These are phyloP conservation scores for Biscogniauxia marginata DNA, from an alignment of 2,329 filamentous ascomycete genomes.

Conservation along the genomic window DNA sequence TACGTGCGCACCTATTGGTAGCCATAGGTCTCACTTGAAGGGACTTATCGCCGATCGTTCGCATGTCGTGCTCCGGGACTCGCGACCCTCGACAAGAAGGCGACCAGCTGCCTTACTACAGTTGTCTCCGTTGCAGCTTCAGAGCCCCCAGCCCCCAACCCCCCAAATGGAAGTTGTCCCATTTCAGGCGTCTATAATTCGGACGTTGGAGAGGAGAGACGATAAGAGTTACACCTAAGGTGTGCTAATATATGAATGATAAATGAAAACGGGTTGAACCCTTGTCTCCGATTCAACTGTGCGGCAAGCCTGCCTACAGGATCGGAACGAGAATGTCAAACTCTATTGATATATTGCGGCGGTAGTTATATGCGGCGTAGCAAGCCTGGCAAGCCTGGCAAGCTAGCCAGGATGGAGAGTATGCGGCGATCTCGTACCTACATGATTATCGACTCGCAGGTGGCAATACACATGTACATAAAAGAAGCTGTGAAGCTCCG, in stretches of 20 bases:
- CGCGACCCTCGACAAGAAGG: background rate
- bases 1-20: background rate
- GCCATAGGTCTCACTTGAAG: background rate
- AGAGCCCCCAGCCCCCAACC: too few relatives aligned
- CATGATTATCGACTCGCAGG: background rate
- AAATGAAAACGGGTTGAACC: background rate
- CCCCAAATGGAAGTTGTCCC: background rate
- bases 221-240: background rate
- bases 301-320: constrained; percentile 23
- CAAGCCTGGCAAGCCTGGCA: background rate
- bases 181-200: background rate
- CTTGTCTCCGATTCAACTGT: background rate
- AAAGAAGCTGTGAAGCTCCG: background rate
- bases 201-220: background rate
- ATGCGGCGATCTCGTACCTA: background rate
- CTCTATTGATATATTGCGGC: background rate
- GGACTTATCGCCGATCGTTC: background rate
- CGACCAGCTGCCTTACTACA: background rate
- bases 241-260: background rate
- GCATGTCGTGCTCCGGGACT: background rate
- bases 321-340: constrained; percentile 19
- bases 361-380: background rate
- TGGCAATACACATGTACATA: background rate
- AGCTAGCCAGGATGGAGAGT: constrained; percentile 2
- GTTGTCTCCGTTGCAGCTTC: background rate